Evolutionary conservation across 2,329 filamentous ascomycete species (phyloP).

Genomic region (Tolypocladium amazonense): DNA sequence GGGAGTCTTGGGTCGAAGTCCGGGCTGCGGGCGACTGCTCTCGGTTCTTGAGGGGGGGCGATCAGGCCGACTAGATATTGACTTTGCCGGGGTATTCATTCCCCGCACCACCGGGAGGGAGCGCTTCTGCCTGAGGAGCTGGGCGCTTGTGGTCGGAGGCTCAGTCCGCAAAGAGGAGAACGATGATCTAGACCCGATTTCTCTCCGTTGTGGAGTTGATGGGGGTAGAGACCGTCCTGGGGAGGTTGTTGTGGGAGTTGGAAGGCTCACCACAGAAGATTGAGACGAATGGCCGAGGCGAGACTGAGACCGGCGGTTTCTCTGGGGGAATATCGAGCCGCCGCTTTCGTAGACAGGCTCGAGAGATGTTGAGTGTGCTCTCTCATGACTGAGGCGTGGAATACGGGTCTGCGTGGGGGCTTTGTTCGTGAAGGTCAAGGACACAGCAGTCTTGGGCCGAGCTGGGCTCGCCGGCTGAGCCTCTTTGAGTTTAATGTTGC

Average conservation of each 20-base stretch:
- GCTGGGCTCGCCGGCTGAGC: slow-evolving; percentile 57
- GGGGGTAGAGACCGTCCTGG: slow-evolving; percentile 42
- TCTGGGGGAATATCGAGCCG: slow-evolving; percentile 51
- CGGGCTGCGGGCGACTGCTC: slow-evolving; percentile 35
- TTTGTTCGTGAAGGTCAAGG: slow-evolving; percentile 85
- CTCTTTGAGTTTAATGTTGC: slow-evolving; percentile 81
- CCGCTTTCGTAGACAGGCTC: slow-evolving; percentile 90
- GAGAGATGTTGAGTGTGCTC: slow-evolving; percentile 60
- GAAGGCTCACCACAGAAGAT: slow-evolving; percentile 55
- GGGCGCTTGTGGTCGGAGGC: slow-evolving; percentile 54
- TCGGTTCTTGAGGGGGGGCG: slow-evolving; percentile 51
- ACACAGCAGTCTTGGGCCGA: slow-evolving; percentile 65
- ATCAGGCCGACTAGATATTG: slow-evolving; percentile 36
- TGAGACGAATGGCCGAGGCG: slow-evolving; percentile 59
- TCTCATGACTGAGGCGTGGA: slow-evolving; percentile 65
- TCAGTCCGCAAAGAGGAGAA: slow-evolving; percentile 44
- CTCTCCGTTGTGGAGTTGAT: slow-evolving; percentile 49
- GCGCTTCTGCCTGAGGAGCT: slow-evolving; percentile 54
- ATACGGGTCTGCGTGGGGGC: slow-evolving; percentile 57
- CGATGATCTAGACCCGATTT: slow-evolving; percentile 45
- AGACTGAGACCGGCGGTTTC: slow-evolving; percentile 52
- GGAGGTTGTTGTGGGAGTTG: slow-evolving; percentile 49
- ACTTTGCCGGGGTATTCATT: slow-evolving; percentile 40
- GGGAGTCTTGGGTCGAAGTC: slow-evolving; percentile 59
- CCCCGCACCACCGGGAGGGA: slow-evolving; percentile 51